Conservation (phyloP, 2,329 filamentous ascomycete species). For the Dactylonectria macrodidyma region DNA sequence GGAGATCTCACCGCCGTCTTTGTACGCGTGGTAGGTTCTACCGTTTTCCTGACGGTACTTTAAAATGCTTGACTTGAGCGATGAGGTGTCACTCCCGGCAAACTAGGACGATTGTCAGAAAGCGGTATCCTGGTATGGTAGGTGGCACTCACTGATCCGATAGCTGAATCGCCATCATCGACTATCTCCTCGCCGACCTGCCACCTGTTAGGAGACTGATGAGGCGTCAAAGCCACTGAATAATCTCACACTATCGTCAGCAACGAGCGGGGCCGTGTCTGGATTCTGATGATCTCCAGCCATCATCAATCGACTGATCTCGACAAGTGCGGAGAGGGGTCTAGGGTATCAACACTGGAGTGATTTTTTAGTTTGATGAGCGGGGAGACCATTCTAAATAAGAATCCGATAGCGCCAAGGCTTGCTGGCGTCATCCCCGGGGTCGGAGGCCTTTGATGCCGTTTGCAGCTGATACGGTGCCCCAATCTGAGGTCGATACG, state of each 20-base stretch:
- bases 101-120: background rate
- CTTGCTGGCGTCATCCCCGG: too few species aligned
- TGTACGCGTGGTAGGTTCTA: background rate
- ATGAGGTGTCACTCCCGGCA: slow-evolving; percentile 12
- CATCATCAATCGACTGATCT: background rate
- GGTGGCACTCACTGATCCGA: background rate
- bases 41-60: slow-evolving; percentile 28
- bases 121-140: too few species aligned
- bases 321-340: too few species aligned
- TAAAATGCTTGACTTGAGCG: slow-evolving; percentile 22
- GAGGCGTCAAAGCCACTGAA: background rate
- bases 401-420: too few species aligned
- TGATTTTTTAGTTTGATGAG: too few species aligned
- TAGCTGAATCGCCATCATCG: background rate
- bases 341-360: too few species aligned
- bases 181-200: too few species aligned
- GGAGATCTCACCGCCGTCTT: slow-evolving; percentile 12
- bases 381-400: too few species aligned
- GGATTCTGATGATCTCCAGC: slow-evolving; percentile 5
- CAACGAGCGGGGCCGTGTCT: slow-evolving; percentile 2
- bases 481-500: too few species aligned
- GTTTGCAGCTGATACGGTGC: too few species aligned
- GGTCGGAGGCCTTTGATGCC: too few species aligned
- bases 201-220: too few species aligned
- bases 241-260: slow-evolving; percentile 18